Conservation (phyloP, 1,284 basidiomycete species). For the Anthracocystis walkeri region DNA sequence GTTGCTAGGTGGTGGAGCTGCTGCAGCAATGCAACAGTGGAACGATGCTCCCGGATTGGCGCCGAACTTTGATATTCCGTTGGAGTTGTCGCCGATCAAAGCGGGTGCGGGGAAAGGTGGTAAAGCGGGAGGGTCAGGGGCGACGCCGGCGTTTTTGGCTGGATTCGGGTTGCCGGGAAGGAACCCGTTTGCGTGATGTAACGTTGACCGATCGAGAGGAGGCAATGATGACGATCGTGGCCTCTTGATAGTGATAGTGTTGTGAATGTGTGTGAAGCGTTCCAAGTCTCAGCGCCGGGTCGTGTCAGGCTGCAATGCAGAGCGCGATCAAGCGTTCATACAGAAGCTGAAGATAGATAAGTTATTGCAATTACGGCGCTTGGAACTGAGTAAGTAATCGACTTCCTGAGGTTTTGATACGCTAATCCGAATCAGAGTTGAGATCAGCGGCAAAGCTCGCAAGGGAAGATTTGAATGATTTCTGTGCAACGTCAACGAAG, state of each 20-base stretch:
- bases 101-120: slow-evolving; percentile 1
- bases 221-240: no score
- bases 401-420: not conserved
- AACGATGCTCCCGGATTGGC: slow-evolving; percentile 34
- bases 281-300: no score
- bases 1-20: slow-evolving; percentile 22
- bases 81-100: slow-evolving; percentile 47
- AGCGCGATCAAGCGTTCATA: no score
- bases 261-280: no score
- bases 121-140: not conserved
- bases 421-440: slow-evolving; percentile 46
- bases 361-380: not conserved
- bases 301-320: no score
- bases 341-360: not conserved
- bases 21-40: slow-evolving; percentile 33
- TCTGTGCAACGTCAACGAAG: not conserved
- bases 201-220: no score
- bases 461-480: slow-evolving; percentile 43
- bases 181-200: slow-evolving; percentile 25
- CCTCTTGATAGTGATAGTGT: no score
- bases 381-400: not conserved
- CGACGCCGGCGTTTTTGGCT: slow-evolving; percentile 19
- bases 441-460: slow-evolving; percentile 50
- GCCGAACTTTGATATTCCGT: slow-evolving; percentile 49
- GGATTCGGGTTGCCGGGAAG: slow-evolving; percentile 31